Percentiles rank a stretch among this genome's conserved stretches.
Evolutionary conservation across 768 basidiomycete species (phyloP).

Genomic region (Phaeolepiota aurea): DNA sequence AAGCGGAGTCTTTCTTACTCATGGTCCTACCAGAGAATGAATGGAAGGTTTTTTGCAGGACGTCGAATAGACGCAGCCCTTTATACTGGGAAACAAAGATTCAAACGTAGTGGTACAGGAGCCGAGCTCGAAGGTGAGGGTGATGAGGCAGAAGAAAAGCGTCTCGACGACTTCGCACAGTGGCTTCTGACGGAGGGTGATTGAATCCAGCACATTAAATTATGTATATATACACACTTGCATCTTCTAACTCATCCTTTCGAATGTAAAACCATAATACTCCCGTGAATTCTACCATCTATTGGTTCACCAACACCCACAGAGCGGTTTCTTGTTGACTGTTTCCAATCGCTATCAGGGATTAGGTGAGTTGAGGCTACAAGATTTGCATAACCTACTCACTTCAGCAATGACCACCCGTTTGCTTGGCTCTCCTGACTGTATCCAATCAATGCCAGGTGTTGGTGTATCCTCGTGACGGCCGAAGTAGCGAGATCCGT

Average conservation of each 20-base stretch:
- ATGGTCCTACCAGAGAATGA: constrained; percentile 72
- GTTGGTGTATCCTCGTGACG: constrained; percentile 23
- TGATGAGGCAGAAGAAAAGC: constrained; percentile 72
- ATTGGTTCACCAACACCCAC: constrained; percentile 63
- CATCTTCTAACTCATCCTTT: constrained; percentile 12
- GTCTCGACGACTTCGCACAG: constrained; percentile 80
- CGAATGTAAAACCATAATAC: constrained; percentile 8
- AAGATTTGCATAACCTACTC: constrained; percentile 9
- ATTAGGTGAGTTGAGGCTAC: background rate
- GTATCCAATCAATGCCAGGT: constrained; percentile 40
- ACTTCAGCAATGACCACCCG: constrained; percentile 70
- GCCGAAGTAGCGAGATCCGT: constrained; percentile 32
- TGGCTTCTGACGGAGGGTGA: constrained; percentile 85
- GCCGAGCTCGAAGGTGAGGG: constrained; percentile 58
- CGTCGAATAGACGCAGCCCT: constrained; percentile 75
- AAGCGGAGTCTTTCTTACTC: background rate
- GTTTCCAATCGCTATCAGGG: constrained; percentile 59
- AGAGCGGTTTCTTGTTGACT: constrained; percentile 58
- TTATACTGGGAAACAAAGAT: constrained; percentile 76
- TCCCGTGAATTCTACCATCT: constrained; percentile 6
- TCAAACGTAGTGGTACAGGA: constrained; percentile 62
- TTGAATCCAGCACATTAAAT: constrained; percentile 16
- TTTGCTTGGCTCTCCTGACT: constrained; percentile 34
- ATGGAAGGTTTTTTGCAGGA: constrained; percentile 86
- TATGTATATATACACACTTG: constrained; percentile 12